Evolutionary conservation across 345 rosid species (phyloP).

Genomic region (Pelargonium nanum): DNA sequence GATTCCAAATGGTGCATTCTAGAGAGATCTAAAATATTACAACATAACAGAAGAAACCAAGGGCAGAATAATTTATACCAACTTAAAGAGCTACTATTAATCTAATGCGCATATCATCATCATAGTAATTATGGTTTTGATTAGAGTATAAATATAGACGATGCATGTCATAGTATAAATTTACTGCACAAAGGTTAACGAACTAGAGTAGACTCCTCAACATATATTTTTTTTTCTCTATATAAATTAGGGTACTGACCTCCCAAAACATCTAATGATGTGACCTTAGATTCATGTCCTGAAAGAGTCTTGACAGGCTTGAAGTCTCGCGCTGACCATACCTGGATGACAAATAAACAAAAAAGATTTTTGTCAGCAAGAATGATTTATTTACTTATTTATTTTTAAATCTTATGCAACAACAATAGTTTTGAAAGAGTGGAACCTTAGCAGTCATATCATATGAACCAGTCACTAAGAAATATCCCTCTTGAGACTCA

Average conservation of each 20-base stretch:
- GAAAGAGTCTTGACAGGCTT: conserved; percentile 67
- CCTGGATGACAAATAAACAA: conserved; percentile 28
- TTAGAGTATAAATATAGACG: too few relatives aligned
- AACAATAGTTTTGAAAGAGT: conserved; percentile 3
- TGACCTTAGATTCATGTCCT: conserved; percentile 79
- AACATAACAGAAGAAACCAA: neutral
- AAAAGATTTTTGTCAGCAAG: neutral
- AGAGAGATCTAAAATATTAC: too few relatives aligned
- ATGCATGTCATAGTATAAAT: neutral
- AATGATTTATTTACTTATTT: too few relatives aligned
- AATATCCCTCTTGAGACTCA: conserved; percentile 96
- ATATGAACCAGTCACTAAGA: conserved; percentile 79
- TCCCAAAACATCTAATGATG: conserved; percentile 50
- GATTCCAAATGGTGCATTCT: too few relatives aligned
- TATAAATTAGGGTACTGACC: conserved; percentile 22
- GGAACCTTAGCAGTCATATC: conserved; percentile 86
- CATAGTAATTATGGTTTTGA: too few relatives aligned
- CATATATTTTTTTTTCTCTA: neutral
- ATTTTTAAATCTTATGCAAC: neutral
- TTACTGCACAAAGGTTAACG: neutral
- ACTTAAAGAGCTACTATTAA: neutral
- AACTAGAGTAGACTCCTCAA: too few relatives aligned
- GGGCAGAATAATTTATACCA: neutral
- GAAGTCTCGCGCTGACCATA: conserved; percentile 90
- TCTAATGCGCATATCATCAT: too few relatives aligned